A percentile compares a stretch with the other conserved stretches of the same genome.
These are phyloP conservation scores for Macrophomina pseudophaseolina DNA, from an alignment of 2,329 filamentous ascomycete species.

Conservation along the genomic window DNA sequence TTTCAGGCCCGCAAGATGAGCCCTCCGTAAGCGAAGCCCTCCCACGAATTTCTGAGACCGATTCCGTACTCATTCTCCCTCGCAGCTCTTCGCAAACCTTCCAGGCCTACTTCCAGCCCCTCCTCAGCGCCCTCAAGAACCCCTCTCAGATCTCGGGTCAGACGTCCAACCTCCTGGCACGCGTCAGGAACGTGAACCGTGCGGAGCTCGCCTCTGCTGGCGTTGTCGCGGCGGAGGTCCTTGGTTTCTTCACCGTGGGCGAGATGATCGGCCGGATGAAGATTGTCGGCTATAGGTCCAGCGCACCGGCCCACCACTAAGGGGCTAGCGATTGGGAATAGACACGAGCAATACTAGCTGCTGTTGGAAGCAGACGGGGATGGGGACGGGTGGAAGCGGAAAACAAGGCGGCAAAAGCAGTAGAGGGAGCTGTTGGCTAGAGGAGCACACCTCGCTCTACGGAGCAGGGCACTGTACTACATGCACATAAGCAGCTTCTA, in stretches of 20 bases:
- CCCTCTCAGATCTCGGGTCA: conserved; percentile 60
- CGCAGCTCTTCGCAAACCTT: conserved; percentile 77
- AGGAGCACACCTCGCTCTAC: conserved; percentile 27
- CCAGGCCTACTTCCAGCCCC: conserved; percentile 82
- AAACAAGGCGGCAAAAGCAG: conserved; percentile 22
- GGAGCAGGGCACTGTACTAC: conserved; percentile 42
- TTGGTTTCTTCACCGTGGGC: conserved; percentile 97
- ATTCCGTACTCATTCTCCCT: conserved; percentile 24
- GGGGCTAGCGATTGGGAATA: conserved; percentile 2
- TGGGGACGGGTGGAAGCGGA: conserved; percentile 6
- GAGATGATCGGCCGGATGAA: conserved; percentile 97
- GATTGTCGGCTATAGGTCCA: conserved; percentile 79
- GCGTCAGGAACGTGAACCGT: conserved; percentile 71
- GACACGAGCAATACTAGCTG: conserved; percentile 13
- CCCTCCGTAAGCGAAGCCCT: conserved; percentile 76
- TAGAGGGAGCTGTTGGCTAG: conserved; percentile 25
- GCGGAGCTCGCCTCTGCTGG: conserved; percentile 74
- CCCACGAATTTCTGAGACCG: neutral
- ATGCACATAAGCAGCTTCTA: conserved; percentile 47
- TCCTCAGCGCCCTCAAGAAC: conserved; percentile 73
- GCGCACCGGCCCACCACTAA: conserved; percentile 41
- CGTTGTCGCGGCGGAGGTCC: conserved; percentile 80
- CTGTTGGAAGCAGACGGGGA: conserved; percentile 20
- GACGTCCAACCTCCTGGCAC: conserved; percentile 60
- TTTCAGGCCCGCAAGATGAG: conserved; percentile 89